Percentiles rank a stretch among this genome's conserved stretches.
Evolutionary conservation across 768 basidiomycete genomes (phyloP).

Genomic region (Lyophyllum semitale): DNA sequence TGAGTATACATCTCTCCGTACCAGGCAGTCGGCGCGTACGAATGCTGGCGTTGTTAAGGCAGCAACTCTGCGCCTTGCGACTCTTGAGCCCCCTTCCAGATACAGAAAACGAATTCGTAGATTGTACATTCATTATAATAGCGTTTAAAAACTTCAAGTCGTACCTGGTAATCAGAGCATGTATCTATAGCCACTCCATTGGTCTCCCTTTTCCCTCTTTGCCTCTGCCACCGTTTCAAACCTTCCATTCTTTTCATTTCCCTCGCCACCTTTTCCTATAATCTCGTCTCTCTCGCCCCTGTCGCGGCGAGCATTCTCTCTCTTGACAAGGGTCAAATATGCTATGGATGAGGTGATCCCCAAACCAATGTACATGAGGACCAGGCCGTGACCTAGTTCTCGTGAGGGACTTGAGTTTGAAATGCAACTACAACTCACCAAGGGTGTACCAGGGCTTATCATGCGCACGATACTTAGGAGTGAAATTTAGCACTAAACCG

Average conservation of each 20-base stretch:
- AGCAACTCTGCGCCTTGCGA: too few relatives aligned
- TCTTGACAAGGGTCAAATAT: constrained; percentile 44
- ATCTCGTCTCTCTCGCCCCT: constrained; percentile 71
- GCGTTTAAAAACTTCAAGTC: background rate
- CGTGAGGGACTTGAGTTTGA: background rate
- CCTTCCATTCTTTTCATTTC: constrained; percentile 53
- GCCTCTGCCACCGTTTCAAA: constrained; percentile 64
- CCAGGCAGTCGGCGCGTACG: too few relatives aligned
- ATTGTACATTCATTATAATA: background rate
- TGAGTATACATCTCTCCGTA: too few relatives aligned
- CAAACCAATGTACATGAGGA: constrained; percentile 71
- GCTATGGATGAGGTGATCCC: constrained; percentile 51
- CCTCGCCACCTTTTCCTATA: constrained; percentile 48
- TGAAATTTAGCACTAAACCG: background rate
- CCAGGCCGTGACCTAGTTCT: constrained; percentile 39
- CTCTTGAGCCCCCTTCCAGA: too few relatives aligned
- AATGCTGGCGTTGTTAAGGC: too few relatives aligned
- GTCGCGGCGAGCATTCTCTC: constrained; percentile 67
- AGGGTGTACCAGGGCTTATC: constrained; percentile 72
- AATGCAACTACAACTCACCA: constrained; percentile 22
- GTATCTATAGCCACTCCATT: constrained; percentile 79
- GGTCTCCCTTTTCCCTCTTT: constrained; percentile 69
- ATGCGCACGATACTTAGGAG: constrained; percentile 55
- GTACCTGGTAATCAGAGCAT: constrained; percentile 38
- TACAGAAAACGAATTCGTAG: background rate